Base-by-base conservation (phyloP, 345 rosid species). In the Eucalyptus grandis region DNA sequence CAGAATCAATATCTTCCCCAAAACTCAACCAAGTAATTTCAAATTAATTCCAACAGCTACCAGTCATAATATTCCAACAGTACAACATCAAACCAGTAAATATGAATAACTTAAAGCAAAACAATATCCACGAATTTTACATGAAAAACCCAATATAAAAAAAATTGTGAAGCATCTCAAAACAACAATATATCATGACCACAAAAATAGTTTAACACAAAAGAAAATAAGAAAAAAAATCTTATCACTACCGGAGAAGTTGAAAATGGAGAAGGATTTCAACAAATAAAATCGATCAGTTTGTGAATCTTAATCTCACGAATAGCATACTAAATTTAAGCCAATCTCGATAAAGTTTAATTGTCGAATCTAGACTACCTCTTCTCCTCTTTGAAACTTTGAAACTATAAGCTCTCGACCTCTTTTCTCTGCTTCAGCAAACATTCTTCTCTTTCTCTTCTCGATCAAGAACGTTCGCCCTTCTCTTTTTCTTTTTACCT, bases 191-290 rank as follows among this genome's bases (percentile, higher is more conserved):
- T 11, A 77, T 77, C 15, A 11, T 21, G 4, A 72, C 46, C 44
- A 69, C 19, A 6, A 19, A 21, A 6, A 3, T 77, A 43, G 9
- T 11, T 37, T 11, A 10, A 77, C 8, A 11, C 5, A 6, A 3
- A 72, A 72, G 19, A 37, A 2, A 4, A 13, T 0, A 30, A 6
- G 0, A 21, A 17, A 17, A 5, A 72, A 10, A 17, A 6, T 72
- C 9, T 40, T 0, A 21, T 6, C 27, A 10, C 5, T 19, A 12
- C 14, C 1, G 15, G 46, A 77, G 30, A 77, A 77, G 46, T 40
- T 77, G 27, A 37, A 22, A 72, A 43, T 65, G 37, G 77, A 65
- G 77, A 65, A 65, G 77, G 10, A 65, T 65, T 65, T n/a, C 37
- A 14, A 14, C 5, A 0, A 13, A 65, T 1, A 62, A 65, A 65